Base-by-base conservation (phyloP, 768 basidiomycete species). In the Termitomyces sp. region DNA sequence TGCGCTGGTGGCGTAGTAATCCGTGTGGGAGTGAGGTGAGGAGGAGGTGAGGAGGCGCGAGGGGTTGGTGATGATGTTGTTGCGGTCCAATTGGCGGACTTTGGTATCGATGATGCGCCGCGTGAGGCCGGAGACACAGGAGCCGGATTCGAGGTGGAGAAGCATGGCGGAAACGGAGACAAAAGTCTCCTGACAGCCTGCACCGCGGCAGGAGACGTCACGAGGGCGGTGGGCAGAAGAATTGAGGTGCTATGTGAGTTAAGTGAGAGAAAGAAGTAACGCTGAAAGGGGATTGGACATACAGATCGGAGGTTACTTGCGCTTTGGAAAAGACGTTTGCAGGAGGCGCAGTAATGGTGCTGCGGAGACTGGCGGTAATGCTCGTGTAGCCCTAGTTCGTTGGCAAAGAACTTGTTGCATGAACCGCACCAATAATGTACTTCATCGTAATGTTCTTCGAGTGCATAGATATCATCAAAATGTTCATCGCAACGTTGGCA, bases 121-220 rank as follows among this genome's bases (percentile, higher is more conserved):
- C 36, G 66, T 64, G 41, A 80, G 67, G 11, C 82, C 78, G 0
- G 86, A 86, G 24, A 60, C 52, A 65, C 88, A 88, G 3, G 65
- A 60, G 1, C 86, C 87, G 11, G 76, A 71, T 64, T 90, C 88
- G 65, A 87, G 75, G 67, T 90, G 88, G 32, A 80, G 76, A 33
- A 82, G 64, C 47, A 90, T 72, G 10, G 84, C 81, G 9, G 85
- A 77, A 44, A 63, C 71, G 20, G 79, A 81, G 52, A 83, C 67
- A 68, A 88, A 89, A 1, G 55, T 62, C 22, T 60, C 60, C 1
- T 57, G 68, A 64, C 88, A 90, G 36, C 76, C 74, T 5, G 20
- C 57, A 70, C 65, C 78, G 70, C 60, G 69, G 63, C 72, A 82
- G 49, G 20, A 62, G 40, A 71, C 59, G 57, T 66, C 67, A 56